These are phyloP conservation scores for Tripterygium wilfordii DNA, from an alignment of 177 flowering plant species.

Conservation along the genomic window DNA sequence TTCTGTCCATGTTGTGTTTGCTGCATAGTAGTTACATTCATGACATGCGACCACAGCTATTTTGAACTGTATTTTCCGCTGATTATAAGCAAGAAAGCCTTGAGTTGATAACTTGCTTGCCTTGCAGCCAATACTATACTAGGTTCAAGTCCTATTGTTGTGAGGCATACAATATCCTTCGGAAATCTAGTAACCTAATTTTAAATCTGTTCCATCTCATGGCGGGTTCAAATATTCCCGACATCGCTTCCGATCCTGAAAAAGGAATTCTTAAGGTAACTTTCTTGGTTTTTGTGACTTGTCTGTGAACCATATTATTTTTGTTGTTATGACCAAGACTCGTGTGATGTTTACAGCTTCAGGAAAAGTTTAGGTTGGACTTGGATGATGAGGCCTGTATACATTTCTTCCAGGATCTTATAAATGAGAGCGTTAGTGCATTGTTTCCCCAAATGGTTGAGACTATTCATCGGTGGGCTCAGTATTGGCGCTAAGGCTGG, in stretches of 20 bases:
- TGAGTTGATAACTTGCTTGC: too few species aligned
- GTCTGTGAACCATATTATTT: background rate
- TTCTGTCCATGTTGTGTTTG: too few species aligned
- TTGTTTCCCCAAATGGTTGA: constrained; percentile 99
- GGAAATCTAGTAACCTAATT: constrained; percentile 95
- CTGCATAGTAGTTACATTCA: too few species aligned
- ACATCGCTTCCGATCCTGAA: constrained; percentile 97
- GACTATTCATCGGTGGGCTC: constrained; percentile 99
- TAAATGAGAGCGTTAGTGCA: constrained; percentile 97
- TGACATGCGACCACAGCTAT: too few species aligned
- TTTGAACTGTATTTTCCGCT: too few species aligned
- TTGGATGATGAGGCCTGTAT: constrained; percentile 91
- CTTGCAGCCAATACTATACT: constrained; percentile 92
- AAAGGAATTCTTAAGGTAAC: constrained; percentile 94
- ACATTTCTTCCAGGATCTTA: constrained; percentile 97
- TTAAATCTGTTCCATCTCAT: constrained; percentile 90
- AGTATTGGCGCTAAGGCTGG: constrained; percentile 99
- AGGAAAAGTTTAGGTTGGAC: constrained; percentile 96
- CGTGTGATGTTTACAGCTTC: constrained; percentile 47
- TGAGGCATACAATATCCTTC: constrained; percentile 96
- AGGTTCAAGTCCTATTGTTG: constrained; percentile 98
- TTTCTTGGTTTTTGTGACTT: too few species aligned
- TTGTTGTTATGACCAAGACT: constrained; percentile 1
- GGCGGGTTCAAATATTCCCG: constrained; percentile 99
- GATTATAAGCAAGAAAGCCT: too few species aligned